Evolutionary conservation across 202 grass and related monocot genomes (phyloP).

Genomic region (Dendrocalamus latiflorus): DNA sequence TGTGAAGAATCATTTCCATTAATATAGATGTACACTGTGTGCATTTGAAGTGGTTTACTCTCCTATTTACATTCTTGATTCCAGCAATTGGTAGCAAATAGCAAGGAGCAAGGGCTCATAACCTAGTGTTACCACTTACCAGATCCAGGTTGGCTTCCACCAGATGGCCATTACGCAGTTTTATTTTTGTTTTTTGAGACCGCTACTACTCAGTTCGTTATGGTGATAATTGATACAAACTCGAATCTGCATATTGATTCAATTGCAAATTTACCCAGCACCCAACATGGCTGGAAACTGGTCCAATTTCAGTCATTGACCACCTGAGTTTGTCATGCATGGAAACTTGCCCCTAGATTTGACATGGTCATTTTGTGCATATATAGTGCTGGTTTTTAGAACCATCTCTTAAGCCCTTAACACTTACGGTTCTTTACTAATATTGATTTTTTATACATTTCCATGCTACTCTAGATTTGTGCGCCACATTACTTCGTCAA

Average conservation of each 20-base stretch:
- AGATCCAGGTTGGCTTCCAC: not conserved
- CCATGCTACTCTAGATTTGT: constrained; percentile 37
- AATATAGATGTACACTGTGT: no score
- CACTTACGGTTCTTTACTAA: not conserved
- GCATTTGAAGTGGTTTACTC: no score
- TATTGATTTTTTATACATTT: not conserved
- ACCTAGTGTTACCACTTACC: not conserved
- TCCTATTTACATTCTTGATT: not conserved
- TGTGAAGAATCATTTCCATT: no score
- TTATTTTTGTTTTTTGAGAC: no score
- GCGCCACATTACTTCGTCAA: constrained; percentile 56
- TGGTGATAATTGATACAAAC: not conserved
- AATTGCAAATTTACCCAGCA: not conserved
- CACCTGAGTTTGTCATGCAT: not conserved
- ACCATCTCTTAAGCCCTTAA: not conserved
- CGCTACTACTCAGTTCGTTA: not conserved
- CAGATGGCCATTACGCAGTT: not conserved
- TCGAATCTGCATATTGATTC: not conserved
- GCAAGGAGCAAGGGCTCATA: not conserved
- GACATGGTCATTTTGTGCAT: not conserved
- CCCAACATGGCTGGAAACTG: not conserved
- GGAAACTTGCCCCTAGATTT: not conserved
- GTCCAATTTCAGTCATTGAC: not conserved
- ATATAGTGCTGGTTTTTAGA: not conserved
- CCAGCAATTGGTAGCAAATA: not conserved